A percentile compares a stretch with the other conserved stretches of the same genome.
phyloP scores from a whole-genome alignment of 805 yeast genomes.

The Barnettozyma botsteinii region DNA sequence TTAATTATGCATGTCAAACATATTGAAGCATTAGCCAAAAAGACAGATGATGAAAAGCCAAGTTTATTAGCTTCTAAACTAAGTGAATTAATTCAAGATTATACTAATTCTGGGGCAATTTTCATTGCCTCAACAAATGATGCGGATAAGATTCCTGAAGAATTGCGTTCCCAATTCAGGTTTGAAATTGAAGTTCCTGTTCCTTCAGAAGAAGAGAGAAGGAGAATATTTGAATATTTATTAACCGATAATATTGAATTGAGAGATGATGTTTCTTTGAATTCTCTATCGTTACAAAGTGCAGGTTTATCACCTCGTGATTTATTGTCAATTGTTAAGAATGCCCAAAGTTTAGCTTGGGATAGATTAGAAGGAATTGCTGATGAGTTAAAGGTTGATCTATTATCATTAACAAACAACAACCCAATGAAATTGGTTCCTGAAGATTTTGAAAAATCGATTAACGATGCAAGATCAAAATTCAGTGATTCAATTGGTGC shows the following conservation, averaged over 20 bases:
- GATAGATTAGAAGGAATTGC: slow-evolving; percentile 37
- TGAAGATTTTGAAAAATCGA: slow-evolving; percentile 61
- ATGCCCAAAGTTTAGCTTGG: slow-evolving; percentile 54
- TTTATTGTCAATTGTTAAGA: slow-evolving; percentile 60
- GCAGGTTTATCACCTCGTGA: slow-evolving; percentile 92
- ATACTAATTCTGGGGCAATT: slow-evolving; percentile 38
- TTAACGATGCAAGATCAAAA: slow-evolving; percentile 76
- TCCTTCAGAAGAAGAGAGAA: slow-evolving; percentile 74
- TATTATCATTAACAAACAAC: slow-evolving; percentile 29
- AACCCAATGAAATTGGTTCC: slow-evolving; percentile 51
- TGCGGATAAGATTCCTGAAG: slow-evolving; percentile 60
- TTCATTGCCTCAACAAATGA: slow-evolving; percentile 66
- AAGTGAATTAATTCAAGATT: slow-evolving; percentile 50
- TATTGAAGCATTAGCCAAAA: slow-evolving; percentile 67
- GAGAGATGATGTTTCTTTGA: slow-evolving; percentile 47
- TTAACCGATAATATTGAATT: slow-evolving; percentile 26
- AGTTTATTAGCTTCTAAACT: slow-evolving; percentile 41
- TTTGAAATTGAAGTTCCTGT: slow-evolving; percentile 75
- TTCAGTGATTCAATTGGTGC: slow-evolving; percentile 96
- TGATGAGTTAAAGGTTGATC: slow-evolving; percentile 10
- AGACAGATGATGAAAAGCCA: slow-evolving; percentile 45
- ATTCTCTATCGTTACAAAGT: slow-evolving; percentile 69
- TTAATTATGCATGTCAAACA: slow-evolving; percentile 61
- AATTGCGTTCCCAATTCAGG: slow-evolving; percentile 59
- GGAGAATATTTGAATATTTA: slow-evolving; percentile 51